Conservation (phyloP, 306 rosid species). For the Senna tora region DNA sequence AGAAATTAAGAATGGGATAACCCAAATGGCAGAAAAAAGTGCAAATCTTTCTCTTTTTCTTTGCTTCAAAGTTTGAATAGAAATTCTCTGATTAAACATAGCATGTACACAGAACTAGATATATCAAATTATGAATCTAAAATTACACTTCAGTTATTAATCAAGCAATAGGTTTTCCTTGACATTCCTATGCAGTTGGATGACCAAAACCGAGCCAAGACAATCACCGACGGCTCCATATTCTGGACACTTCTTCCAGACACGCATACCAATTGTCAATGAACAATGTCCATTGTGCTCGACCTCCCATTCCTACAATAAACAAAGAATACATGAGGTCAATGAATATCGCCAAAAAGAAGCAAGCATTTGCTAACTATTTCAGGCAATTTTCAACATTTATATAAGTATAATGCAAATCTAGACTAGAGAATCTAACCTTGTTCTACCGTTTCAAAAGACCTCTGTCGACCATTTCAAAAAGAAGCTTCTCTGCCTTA, state of each 20-base stretch:
- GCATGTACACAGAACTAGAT: constrained; percentile 28
- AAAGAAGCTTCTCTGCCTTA: too few relatives aligned
- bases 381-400: background rate
- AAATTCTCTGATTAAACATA: constrained; percentile 11
- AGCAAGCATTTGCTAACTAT: background rate
- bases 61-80: too few relatives aligned
- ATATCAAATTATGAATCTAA: constrained; percentile 30
- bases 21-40: background rate
- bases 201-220: constrained; percentile 78
- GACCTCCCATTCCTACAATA: constrained; percentile 83
- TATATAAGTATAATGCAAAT: too few relatives aligned
- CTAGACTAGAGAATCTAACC: background rate
- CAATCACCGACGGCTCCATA: constrained; percentile 92
- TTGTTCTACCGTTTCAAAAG: background rate
- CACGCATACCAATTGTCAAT: constrained; percentile 81
- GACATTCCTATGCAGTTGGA: constrained; percentile 81
- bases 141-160: constrained; percentile 18
- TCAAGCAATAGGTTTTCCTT: constrained; percentile 51
- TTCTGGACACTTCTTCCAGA: constrained; percentile 96
- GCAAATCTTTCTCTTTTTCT: background rate
- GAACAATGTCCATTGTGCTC: constrained; percentile 82
- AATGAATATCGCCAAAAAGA: too few relatives aligned
- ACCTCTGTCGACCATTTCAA: background rate
- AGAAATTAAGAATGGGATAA: background rate
- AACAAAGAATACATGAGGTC: constrained; percentile 64